phyloP scores from a whole-genome alignment of 805 yeast species.

The Huiozyma naganishii region DNA sequence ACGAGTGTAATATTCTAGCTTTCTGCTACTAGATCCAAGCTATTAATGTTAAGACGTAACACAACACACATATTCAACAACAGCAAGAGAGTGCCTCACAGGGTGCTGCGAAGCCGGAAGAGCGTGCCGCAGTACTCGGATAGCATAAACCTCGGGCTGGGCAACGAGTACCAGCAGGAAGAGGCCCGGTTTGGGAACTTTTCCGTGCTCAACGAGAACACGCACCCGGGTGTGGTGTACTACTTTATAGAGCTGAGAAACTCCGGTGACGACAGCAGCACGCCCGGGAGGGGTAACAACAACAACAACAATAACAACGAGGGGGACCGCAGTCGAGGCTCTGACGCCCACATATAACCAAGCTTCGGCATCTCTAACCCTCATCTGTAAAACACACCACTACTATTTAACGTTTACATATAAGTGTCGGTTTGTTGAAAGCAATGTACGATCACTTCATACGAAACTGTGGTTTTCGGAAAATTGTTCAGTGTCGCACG shows the following conservation, averaged over 20 bases:
- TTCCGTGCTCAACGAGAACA: constrained; percentile 5
- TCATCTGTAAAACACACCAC: too few relatives aligned
- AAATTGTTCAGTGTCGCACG: too few relatives aligned
- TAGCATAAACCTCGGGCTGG: neutral
- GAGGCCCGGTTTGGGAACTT: constrained; percentile 6
- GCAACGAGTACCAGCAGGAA: neutral
- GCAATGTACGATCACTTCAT: too few relatives aligned
- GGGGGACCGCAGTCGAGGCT: neutral
- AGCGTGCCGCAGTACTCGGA: constrained; percentile 5
- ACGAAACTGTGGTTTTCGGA: too few relatives aligned
- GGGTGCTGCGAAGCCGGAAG: constrained; percentile 5
- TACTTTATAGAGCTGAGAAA: constrained; percentile 7
- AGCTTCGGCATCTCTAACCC: too few relatives aligned
- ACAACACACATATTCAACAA: constrained; percentile 3
- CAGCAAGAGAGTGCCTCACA: neutral
- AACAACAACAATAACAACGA: neutral
- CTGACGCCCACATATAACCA: too few relatives aligned
- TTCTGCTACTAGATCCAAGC: too few relatives aligned
- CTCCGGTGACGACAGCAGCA: neutral
- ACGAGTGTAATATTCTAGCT: too few relatives aligned
- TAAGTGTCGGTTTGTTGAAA: too few relatives aligned
- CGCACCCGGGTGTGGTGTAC: constrained; percentile 10
- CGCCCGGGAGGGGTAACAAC: neutral
- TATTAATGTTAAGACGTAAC: constrained; percentile 5
- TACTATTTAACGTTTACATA: too few relatives aligned